Base-by-base conservation (phyloP, 257 asterid species). In the Nicotiana obtusifolia region DNA sequence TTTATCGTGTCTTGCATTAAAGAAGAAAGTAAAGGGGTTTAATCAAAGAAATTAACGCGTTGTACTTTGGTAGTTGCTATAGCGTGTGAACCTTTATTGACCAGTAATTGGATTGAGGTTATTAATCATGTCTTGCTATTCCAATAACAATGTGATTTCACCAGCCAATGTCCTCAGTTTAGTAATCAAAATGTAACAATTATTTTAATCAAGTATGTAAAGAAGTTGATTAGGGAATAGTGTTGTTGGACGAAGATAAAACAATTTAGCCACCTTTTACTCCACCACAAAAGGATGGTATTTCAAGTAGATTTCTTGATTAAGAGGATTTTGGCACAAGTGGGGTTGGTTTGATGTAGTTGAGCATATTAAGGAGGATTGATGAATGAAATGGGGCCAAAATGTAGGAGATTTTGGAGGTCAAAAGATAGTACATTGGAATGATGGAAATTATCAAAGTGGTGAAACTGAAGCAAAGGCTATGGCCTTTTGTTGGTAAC, bases 331-430 rank as follows among this genome's bases (percentile, higher is more conserved):
- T 59, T 30, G 87, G 86, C n/a, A 85, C 30, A 57, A 31, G 41
- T 78, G 78, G 83, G 69, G n/a, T 20, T 35, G 57, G 54, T 31
- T 26, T 77, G 33, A 4, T 78, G 5, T n/a, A 71, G 47, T 19
- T 82, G 86, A 87, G 87, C 69, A 88, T 76, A 81, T 87, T 84
- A 87, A 89, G 92, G 90, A 89, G 87, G 91, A 84, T 83, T 82
- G 85, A 77, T 82, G 85, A 22, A 54, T 49, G 78, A 37, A 17
- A 86, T 57, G 87, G 85, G 86, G 61, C 13, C 83, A 61, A 81
- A 30, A 60, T 52, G 86, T 76, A 15, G 84, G 64, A 57, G 33
- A 71, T 56, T 53, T 30, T 1, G 86, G 85, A 79, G 82, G 82
- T 85, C 82, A 84, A 82, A 80, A 81, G 52, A 54, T 49, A 75